A percentile compares a stretch with the other conserved stretches of the same genome.
phyloP scores from a whole-genome alignment of 768 basidiomycete species.

The Lactarius psammicola region DNA sequence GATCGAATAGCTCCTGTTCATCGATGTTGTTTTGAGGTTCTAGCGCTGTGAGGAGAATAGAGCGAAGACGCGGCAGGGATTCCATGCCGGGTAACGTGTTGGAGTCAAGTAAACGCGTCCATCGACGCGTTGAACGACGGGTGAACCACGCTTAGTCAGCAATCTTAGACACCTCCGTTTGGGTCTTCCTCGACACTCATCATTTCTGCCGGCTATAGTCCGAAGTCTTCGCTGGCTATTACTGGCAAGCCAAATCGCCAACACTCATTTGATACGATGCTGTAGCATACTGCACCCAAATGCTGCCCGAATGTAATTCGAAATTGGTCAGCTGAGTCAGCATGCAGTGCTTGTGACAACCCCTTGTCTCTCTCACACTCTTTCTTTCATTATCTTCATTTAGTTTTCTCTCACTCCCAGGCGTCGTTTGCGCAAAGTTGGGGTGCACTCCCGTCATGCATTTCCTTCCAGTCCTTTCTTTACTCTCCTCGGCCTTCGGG shows the following conservation, averaged over 20 bases:
- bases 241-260: too few relatives aligned
- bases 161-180: too few relatives aligned
- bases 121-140: background rate
- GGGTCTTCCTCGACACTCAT: too few relatives aligned
- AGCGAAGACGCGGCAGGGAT: conserved; percentile 55
- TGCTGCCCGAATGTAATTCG: background rate
- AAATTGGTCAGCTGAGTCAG: background rate
- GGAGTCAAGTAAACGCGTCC: background rate
- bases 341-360: background rate
- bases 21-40: conserved; percentile 46
- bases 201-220: too few relatives aligned
- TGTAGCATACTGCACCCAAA: background rate
- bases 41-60: conserved; percentile 50
- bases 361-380: too few relatives aligned
- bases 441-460: conserved; percentile 6
- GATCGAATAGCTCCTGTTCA: conserved; percentile 75
- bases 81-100: conserved; percentile 47
- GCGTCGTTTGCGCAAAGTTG: background rate
- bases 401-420: background rate
- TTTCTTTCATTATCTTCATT: background rate
- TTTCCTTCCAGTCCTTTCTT: conserved; percentile 13
- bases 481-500: conserved; percentile 5
- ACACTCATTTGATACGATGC: background rate
- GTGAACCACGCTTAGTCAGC: conserved; percentile 10
- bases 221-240: too few relatives aligned